Evolutionary conservation across 148 eudicot species (phyloP), one percentile per base, ranked within the genome.

Genomic region (Amaranthus hypochondriacus): DNA sequence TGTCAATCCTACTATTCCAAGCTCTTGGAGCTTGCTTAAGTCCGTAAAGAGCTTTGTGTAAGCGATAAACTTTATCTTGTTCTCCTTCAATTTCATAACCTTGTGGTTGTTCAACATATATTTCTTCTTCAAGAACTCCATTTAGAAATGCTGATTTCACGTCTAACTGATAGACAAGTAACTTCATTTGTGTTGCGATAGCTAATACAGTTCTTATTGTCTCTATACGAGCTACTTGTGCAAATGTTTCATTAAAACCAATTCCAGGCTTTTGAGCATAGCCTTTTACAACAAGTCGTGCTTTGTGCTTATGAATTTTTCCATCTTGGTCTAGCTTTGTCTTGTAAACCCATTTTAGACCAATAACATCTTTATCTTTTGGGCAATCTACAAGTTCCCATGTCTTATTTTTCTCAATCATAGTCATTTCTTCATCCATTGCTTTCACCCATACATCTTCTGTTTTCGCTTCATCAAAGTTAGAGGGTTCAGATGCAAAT

Each of bases 21-120:
- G 76, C 78, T 56, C 75, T 21, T 57, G 77, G 70, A 3, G 77
- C 73, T 61, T 78, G 77, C 42, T 70, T 68, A 13, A 79, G 48
- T 3, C 70, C 69, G 43, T 79, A 73, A 1, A 78, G 54, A 0
- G 77, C 62, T 60, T 73, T 78, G 0, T 15, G 5, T 11, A 79
- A n/a, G 3, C 4, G 46, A 7, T 7, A 79, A 0, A 73, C 73
- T 47, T 58, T 79, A 4, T 51, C 28, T 7, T 79, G 63, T 7
- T 60, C 10, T 54, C 56, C 5, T 54, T 4, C 10, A 54, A 54
- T 13, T 7, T 7, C 56, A 54, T 54, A 54, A 9, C 56, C 56
- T 2, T 9, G 10, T 7, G 56, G 18, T 18, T 18, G 56, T 54
- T 54, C 56, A 7, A 13, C 9, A 54, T 54, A 54, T 54, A 54